Percentiles rank a stretch among this genome's conserved stretches.
Evolutionary conservation across 2,329 filamentous ascomycete species (phyloP).

Genomic region (Periglandula ipomoeae): DNA sequence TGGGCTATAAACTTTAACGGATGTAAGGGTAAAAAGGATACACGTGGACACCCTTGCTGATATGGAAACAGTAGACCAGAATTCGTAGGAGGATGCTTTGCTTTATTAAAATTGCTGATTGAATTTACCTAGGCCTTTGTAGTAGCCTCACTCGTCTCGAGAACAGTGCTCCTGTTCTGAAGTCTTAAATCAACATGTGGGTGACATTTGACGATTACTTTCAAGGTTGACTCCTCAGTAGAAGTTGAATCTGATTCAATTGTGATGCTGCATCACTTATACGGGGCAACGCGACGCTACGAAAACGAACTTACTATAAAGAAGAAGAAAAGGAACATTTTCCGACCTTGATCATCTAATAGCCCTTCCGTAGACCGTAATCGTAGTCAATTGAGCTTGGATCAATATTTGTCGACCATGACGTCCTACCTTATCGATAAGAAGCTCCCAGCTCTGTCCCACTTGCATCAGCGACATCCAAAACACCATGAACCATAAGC

Average conservation of each 20-base stretch:
- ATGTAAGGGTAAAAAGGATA: constrained; percentile 2
- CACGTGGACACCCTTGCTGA: constrained; percentile 4
- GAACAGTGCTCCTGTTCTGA: background rate
- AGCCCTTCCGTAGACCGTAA: background rate
- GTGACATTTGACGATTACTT: background rate
- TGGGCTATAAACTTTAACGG: constrained; percentile 30
- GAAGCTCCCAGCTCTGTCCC: background rate
- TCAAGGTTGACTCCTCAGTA: constrained; percentile 5
- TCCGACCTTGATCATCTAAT: no score
- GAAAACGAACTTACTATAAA: no score
- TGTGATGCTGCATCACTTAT: no score
- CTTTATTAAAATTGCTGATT: constrained; percentile 5
- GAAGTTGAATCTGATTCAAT: background rate
- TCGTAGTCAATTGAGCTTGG: background rate
- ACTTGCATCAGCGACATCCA: background rate
- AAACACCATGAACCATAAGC: background rate
- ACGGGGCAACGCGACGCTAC: no score
- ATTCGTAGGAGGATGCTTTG: background rate
- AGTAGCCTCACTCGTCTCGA: background rate
- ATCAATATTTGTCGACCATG: background rate
- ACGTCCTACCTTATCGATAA: constrained; percentile 9
- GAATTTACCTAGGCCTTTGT: constrained; percentile 1
- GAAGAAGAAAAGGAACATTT: no score
- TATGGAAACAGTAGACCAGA: constrained; percentile 1
- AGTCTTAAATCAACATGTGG: background rate